Evolutionary conservation across 495 filamentous ascomycete species (phyloP), one percentile per base, ranked within the genome.

Genomic region (Aspergillus sclerotiicarbonarius): DNA sequence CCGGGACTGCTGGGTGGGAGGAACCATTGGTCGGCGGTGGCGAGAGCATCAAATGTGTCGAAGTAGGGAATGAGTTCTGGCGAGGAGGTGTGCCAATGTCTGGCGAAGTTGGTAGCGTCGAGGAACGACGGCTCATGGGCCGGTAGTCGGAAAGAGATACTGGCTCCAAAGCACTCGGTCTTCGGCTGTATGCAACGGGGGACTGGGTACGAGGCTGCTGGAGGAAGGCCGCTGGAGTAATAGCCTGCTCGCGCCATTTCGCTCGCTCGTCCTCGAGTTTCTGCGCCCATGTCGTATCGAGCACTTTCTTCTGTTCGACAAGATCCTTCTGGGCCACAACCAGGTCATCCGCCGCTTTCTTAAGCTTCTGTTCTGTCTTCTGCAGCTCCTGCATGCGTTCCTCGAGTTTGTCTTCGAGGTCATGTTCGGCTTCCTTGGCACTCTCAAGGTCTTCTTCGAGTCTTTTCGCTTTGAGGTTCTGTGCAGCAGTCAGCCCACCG

Each of bases 391-490:
- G 72, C 37, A 80, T 83, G 46, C 84, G 83, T 35, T 86, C 80
- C 13, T 81, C 67, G 4, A 87, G 70, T 46, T 83, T 80, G 60
- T 69, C 70, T 50, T 84, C 76, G 8, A 91, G 75, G 19, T 81
- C 83, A 12, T 85, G 81, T 52, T 89, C 77, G 31, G 81, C 80
- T 39, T 85, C 84, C 62, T 81, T 84, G 20, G 85, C 76, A 54
- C 79, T 82, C 64, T 96, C 92, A 12, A 96, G 73, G 48, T 96
- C 90, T 59, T 96, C 89, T 63, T 97, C 92, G 10, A 87, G 71
- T 37, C 83, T 83, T 69, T 90, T 91, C 5, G 81, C 81, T 65
- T 89, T 93, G 15, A 83, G 74, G 53, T 87, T 89, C 90, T 94
- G 55, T 29, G 16, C 1, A 39, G 43, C 41, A 46, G 52, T 75